Conservation (phyloP, 495 filamentous ascomycete genomes). For the Talaromyces nanjingensis region DNA sequence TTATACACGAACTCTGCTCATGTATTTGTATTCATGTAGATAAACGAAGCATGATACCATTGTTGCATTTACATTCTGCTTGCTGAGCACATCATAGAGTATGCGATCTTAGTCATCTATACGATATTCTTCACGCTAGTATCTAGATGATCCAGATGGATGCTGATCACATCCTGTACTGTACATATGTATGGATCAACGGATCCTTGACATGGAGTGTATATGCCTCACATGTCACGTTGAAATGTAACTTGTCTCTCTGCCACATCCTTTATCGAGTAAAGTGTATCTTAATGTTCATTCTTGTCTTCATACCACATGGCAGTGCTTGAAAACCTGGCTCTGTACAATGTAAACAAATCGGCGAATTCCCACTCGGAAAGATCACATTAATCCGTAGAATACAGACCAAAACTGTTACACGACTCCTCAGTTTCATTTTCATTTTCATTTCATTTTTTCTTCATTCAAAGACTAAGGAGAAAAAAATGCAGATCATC, state of each 20-base stretch:
- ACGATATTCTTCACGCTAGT: neutral
- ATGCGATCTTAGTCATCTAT: neutral
- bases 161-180: neutral
- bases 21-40: neutral
- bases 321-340: too few relatives aligned
- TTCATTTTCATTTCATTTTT: too few relatives aligned
- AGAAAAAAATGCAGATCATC: neutral
- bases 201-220: neutral
- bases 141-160: neutral
- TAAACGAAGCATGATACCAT: neutral
- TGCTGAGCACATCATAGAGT: neutral
- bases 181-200: too few relatives aligned
- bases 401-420: neutral
- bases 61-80: neutral
- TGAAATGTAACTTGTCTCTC: neutral
- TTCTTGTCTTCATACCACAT: neutral
- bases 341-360: too few relatives aligned
- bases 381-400: too few relatives aligned
- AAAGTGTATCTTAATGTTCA: neutral
- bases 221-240: neutral
- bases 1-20: neutral
- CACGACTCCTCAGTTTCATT: too few relatives aligned
- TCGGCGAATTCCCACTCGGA: too few relatives aligned
- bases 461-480: too few relatives aligned
- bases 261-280: neutral